A percentile compares a stretch with the other conserved stretches of the same genome.
phyloP scores from a whole-genome alignment of 2,329 filamentous ascomycete species.

The Pestalotiopsis fici region DNA sequence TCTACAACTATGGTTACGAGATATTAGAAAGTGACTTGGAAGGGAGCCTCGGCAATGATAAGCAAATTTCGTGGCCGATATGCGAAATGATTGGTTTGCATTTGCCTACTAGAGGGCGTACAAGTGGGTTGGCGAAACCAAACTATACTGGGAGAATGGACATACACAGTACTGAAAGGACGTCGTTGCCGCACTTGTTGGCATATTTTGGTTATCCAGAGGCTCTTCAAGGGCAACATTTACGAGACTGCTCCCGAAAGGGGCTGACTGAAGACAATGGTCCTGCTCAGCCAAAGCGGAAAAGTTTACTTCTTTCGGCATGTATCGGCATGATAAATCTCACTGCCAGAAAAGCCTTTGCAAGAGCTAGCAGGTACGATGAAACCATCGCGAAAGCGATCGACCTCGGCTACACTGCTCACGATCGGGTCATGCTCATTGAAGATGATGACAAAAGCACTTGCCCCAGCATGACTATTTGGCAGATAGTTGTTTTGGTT shows the following conservation, averaged over 20 bases:
- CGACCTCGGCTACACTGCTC: neutral
- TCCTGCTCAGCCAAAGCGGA: neutral
- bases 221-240: neutral
- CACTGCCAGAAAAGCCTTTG: neutral
- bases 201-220: neutral
- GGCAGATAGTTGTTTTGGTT: neutral
- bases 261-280: neutral
- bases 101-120: neutral
- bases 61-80: too few species aligned
- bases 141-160: too few species aligned
- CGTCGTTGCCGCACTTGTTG: neutral
- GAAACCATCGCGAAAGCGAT: neutral
- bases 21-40: too few species aligned
- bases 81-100: neutral
- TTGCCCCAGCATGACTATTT: neutral
- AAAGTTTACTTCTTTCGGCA: neutral
- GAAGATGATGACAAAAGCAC: neutral
- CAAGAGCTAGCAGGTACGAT: neutral
- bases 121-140: too few species aligned
- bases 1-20: too few species aligned
- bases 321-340: neutral
- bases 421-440: neutral
- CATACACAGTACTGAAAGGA: neutral
- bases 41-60: too few species aligned
- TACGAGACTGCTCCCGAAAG: neutral